Percentiles rank a stretch among this genome's conserved stretches.
These are phyloP conservation scores for Amylostereum areolatum DNA, from an alignment of 1,284 basidiomycete species.

Conservation along the genomic window DNA sequence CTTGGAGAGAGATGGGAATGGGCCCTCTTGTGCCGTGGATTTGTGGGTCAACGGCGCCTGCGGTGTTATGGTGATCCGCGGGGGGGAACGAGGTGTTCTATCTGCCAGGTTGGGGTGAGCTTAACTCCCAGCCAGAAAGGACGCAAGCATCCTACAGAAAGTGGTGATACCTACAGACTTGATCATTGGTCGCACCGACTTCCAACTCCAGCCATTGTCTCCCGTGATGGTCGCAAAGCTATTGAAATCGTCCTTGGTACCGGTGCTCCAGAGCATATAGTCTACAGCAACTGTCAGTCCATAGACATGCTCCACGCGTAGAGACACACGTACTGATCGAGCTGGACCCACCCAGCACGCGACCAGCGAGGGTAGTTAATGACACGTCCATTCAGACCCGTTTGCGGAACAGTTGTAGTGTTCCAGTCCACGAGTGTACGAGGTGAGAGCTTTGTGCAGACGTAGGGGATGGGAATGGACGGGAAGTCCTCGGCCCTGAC, in stretches of 20 bases:
- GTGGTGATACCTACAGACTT: background rate
- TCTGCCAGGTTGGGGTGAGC: background rate
- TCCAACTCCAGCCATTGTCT: background rate
- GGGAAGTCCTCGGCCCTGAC: too few relatives aligned
- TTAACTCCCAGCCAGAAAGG: background rate
- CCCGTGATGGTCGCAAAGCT: background rate
- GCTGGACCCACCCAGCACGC: background rate
- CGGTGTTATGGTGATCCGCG: background rate
- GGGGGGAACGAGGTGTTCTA: background rate
- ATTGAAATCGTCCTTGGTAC: background rate
- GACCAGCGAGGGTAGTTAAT: background rate
- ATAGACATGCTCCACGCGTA: too few relatives aligned
- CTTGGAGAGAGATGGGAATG: conserved; percentile 10
- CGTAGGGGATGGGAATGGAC: too few relatives aligned
- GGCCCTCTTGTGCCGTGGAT: background rate
- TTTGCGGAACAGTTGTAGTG: background rate
- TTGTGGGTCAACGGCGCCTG: background rate
- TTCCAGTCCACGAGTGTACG: too few relatives aligned
- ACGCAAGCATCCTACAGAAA: background rate
- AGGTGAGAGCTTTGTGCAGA: too few relatives aligned
- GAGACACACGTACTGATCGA: background rate
- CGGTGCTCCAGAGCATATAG: background rate
- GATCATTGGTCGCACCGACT: too few relatives aligned
- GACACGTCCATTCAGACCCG: background rate
- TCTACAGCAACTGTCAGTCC: too few relatives aligned